Percentiles rank a stretch among this genome's conserved stretches.
Evolutionary conservation across 2,329 filamentous ascomycete genomes (phyloP).

Genomic region (Penicillium sp.): DNA sequence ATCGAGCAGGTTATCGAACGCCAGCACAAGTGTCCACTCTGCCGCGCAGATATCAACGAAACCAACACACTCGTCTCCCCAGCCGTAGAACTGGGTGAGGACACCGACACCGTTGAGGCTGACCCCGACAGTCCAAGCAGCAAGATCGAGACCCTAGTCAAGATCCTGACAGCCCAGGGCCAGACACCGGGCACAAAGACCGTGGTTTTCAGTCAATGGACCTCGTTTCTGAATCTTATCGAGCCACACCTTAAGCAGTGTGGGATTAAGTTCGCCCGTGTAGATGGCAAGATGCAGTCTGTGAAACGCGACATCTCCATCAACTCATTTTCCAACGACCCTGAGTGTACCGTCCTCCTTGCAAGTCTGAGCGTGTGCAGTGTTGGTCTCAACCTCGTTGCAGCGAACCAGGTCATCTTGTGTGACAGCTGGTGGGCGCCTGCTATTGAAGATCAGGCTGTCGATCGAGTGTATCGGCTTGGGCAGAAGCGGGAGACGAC

Average conservation of each 20-base stretch:
- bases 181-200: conserved; percentile 68
- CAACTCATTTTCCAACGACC: conserved; percentile 63
- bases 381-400: conserved; percentile 81
- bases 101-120: conserved; percentile 49
- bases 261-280: conserved; percentile 64
- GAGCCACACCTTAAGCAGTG: conserved; percentile 63
- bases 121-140: conserved; percentile 69
- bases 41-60: conserved; percentile 65
- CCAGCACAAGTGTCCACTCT: conserved; percentile 82
- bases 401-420: conserved; percentile 81
- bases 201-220: conserved; percentile 80
- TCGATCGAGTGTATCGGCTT: conserved; percentile 82
- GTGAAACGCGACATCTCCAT: conserved; percentile 70
- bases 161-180: conserved; percentile 69
- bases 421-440: conserved; percentile 90
- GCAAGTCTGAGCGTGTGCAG: conserved; percentile 79
- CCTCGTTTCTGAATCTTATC: conserved; percentile 72
- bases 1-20: conserved; percentile 71
- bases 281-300: conserved; percentile 78
- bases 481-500: conserved; percentile 77
- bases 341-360: conserved; percentile 70
- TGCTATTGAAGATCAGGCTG: conserved; percentile 86
- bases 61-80: conserved; percentile 65
- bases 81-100: conserved; percentile 55
- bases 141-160: conserved; percentile 76